Conservation (phyloP, 805 yeast genomes). For the Kluyveromyces wickerhamii region DNA sequence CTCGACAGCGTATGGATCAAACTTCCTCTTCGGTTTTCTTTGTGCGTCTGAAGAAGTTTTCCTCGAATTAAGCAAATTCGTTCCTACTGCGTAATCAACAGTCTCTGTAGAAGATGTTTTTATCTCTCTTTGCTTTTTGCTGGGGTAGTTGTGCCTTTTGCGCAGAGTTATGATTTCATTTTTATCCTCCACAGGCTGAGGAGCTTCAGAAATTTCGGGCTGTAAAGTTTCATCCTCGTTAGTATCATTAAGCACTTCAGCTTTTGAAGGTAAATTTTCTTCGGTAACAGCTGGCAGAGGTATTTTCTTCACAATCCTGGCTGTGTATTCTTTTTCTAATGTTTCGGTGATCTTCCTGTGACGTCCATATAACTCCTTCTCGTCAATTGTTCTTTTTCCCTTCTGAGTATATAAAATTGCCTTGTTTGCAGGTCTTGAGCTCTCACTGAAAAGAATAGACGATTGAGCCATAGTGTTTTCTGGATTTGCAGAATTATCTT, state of each 20-base stretch:
- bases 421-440: not conserved
- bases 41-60: constrained; percentile 8
- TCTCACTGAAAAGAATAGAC: constrained; percentile 1
- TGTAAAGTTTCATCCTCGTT: constrained; percentile 3
- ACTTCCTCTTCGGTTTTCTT: constrained; percentile 35
- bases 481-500: not conserved
- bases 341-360: not conserved
- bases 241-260: constrained; percentile 4
- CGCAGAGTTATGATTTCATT: constrained; percentile 38
- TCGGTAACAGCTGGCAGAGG: not conserved
- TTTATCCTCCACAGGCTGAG: constrained; percentile 18
- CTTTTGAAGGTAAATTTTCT: not conserved
- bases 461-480: not conserved
- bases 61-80: constrained; percentile 32
- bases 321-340: constrained; percentile 4
- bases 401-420: not conserved
- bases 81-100: constrained; percentile 40
- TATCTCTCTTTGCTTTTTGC: constrained; percentile 6
- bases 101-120: constrained; percentile 16
- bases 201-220: too few species aligned
- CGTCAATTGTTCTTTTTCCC: not conserved
- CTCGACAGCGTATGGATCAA: constrained; percentile 51
- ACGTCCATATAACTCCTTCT: not conserved
- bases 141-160: constrained; percentile 10
- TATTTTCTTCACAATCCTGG: not conserved